Evolutionary conservation across 257 asterid genomes (phyloP), one percentile per base, ranked within the genome.

Genomic region (Solanum dulcamara): DNA sequence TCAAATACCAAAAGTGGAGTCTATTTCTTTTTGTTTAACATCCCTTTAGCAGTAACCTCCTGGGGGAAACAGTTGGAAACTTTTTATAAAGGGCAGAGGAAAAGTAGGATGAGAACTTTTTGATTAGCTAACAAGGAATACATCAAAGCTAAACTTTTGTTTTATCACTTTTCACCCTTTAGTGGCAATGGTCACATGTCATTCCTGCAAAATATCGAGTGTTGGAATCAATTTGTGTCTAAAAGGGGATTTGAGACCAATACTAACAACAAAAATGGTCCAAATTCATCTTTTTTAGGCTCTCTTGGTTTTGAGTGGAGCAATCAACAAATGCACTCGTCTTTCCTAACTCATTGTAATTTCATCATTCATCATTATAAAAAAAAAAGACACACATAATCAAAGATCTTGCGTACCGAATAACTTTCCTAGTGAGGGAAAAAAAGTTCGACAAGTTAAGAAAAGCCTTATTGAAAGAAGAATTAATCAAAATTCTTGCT

Each of bases 111-210:
- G 28, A 77, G 62, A 46, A 71, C 20, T 35, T 37, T 71, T 10
- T 38, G 28, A 71, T 37, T 32, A 38, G 35, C 35, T 37, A 70
- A 70, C 30, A 37, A 75, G 24, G 57, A 75, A 75, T 44, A 44
- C 26, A 70, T 42, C 1, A 74, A 74, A 72, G 81, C 67, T 53
- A 84, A 55, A 62, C 81, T 80, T 32, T 70, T 83, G 60, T 40
- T 48, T 14, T 4, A 42, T 83, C 82, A 81, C 86, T 75, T 67
- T 62, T 74, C 81, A 53, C 83, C 84, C 83, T 64, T 55, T 64
- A 80, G 81, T 55, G 35, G 84, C 72, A 86, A 84, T 68, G 33
- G 12, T 32, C 90, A 84, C 90, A 85, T 89, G 87, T 80, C 81
- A 68, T 85, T 55, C 80, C 82, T 77, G 42, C 26, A 77, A 77